Evolutionary conservation across 2,329 filamentous ascomycete species (phyloP).

Genomic region (Aspergillus sp.): DNA sequence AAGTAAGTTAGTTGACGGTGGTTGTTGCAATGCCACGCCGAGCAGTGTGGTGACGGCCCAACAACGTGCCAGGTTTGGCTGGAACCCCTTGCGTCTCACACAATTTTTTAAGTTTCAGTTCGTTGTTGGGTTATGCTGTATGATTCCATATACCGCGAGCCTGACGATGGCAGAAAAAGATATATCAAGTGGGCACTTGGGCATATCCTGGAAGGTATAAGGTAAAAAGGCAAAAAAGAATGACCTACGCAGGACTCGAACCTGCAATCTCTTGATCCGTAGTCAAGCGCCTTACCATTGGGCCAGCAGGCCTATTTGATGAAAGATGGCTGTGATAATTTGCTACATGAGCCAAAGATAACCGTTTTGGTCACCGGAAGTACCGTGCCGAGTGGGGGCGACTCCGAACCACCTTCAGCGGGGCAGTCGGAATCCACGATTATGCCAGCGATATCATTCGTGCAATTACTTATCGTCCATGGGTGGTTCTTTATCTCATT

Average conservation of each 20-base stretch:
- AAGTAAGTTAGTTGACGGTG: background rate
- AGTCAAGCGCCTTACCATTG: conserved; percentile 29
- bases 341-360: too few relatives aligned
- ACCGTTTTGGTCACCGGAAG: conserved; percentile 13
- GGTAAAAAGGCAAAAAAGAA: conserved; percentile 24
- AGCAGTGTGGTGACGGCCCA: background rate
- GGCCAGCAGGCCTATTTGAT: conserved; percentile 30
- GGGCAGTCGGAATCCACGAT: conserved; percentile 10
- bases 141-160: background rate
- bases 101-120: background rate
- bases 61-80: background rate
- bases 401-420: conserved; percentile 2
- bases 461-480: conserved; percentile 1
- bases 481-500: conserved; percentile 1
- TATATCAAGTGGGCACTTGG: background rate
- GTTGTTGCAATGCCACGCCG: background rate
- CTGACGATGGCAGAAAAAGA: background rate
- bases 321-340: rapidly evolving
- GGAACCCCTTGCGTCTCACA: background rate
- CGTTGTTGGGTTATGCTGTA: background rate
- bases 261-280: conserved; percentile 52
- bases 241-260: conserved; percentile 47
- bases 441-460: conserved; percentile 5
- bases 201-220: background rate
- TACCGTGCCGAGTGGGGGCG: conserved; percentile 27